Evolutionary conservation across 495 filamentous ascomycete genomes (phyloP).

Genomic region (Aspergillus sclerotiicarbonarius): DNA sequence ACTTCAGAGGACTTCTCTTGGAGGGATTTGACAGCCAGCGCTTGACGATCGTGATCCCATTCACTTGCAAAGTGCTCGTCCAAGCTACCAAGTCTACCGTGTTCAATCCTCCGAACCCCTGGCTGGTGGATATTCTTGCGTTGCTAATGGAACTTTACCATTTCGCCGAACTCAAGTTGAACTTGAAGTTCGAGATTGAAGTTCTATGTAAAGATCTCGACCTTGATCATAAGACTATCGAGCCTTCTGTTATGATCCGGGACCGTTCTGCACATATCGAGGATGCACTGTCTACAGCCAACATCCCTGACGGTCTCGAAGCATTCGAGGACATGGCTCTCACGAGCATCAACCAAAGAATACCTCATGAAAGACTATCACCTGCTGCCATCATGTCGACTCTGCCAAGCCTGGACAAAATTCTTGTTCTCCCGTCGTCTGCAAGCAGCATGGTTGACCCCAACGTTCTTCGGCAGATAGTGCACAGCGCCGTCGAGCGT

Average conservation of each 20-base stretch:
- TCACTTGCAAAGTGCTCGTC: conserved; percentile 89
- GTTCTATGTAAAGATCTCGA: conserved; percentile 91
- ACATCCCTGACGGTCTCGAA: conserved; percentile 67
- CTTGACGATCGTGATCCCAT: conserved; percentile 87
- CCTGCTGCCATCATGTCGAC: conserved; percentile 68
- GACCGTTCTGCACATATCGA: conserved; percentile 61
- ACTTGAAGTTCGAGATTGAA: conserved; percentile 97
- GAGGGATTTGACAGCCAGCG: conserved; percentile 90
- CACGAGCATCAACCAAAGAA: conserved; percentile 65
- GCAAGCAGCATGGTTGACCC: conserved; percentile 71
- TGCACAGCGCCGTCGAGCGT: conserved; percentile 76
- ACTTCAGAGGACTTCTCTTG: conserved; percentile 90
- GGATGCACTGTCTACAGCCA: conserved; percentile 53
- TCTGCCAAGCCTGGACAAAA: conserved; percentile 73
- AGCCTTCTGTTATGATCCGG: conserved; percentile 77
- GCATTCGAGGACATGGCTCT: conserved; percentile 76
- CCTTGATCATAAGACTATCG: conserved; percentile 80
- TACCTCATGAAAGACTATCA: conserved; percentile 67
- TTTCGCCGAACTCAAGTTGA: conserved; percentile 87
- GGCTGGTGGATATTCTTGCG: conserved; percentile 90
- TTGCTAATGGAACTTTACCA: conserved; percentile 89
- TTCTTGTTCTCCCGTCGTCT: conserved; percentile 70
- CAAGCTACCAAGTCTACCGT: conserved; percentile 82
- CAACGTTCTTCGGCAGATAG: conserved; percentile 72
- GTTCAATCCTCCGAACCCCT: conserved; percentile 93